Conservation (phyloP, 345 rosid genomes). For the Excoecaria cochinchinensis region DNA sequence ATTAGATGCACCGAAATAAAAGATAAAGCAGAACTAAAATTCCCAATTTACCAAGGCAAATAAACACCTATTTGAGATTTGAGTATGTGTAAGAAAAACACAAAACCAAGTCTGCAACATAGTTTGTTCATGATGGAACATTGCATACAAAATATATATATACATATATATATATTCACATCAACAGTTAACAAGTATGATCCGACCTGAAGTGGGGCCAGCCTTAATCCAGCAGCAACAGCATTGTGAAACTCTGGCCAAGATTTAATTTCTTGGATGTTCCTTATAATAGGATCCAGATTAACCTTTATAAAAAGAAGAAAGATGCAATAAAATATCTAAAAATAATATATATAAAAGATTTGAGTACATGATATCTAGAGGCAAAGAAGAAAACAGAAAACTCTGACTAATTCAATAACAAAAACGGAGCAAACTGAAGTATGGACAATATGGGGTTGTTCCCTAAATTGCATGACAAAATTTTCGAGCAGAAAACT, state of each 20-base stretch:
- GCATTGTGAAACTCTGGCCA: slow-evolving; percentile 99
- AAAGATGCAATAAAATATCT: background rate
- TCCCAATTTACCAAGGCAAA: background rate
- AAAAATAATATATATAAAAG: slow-evolving; percentile 20
- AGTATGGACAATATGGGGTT: background rate
- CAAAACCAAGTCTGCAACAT: background rate
- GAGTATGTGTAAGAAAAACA: background rate
- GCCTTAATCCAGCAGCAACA: slow-evolving; percentile 92
- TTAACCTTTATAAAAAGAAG: slow-evolving; percentile 55
- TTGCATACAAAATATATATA: background rate
- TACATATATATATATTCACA: too few relatives aligned
- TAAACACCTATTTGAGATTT: background rate
- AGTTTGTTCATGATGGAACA: slow-evolving; percentile 1
- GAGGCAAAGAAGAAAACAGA: background rate
- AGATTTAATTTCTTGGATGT: slow-evolving; percentile 85
- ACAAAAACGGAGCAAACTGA: background rate
- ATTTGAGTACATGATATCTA: slow-evolving; percentile 1
- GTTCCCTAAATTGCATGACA: background rate
- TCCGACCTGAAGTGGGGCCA: slow-evolving; percentile 89
- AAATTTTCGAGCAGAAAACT: background rate
- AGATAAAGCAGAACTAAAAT: background rate
- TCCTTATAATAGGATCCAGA: slow-evolving; percentile 84
- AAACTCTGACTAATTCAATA: background rate
- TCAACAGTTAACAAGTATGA: background rate
- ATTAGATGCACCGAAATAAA: background rate